Base-by-base conservation (phyloP, 768 basidiomycete genomes). In the Pleurotus sapidus region DNA sequence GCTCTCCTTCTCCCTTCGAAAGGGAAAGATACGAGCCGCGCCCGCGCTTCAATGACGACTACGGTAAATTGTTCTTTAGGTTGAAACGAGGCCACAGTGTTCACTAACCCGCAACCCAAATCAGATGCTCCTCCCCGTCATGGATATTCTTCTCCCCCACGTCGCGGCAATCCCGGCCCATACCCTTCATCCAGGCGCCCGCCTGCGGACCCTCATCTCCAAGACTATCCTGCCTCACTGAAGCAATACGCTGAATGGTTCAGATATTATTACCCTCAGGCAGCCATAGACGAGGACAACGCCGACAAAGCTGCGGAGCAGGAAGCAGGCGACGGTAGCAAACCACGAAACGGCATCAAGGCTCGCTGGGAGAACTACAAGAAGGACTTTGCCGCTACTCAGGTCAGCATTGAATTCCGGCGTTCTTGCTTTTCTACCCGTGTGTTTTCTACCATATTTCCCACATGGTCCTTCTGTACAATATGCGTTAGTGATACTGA, bases 221-320 rank as follows among this genome's bases (percentile, higher is more conserved):
- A 91, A 62, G 91, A 92, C 61, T 91, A 88, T 65, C 88, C 91
- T 34, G 89, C 89, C 4, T 81, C 86, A 1, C 68, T 93, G 68
- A 91, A 92, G 72, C 89, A 92, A 63, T 93, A 86, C 61, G 89
- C 89, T 2, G 91, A 93, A 63, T 93, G 92, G 92, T 93, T 92
- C 70, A 83, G 92, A 37, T 88, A 79, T 66, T 84, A 73, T 60
- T 87, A 82, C 64, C 87, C 91, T 5, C 83, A 87, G 60, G 84
- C 89, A 67, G 91, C 90, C 14, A 77, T 78, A 5, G 89, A 93
- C 60, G 93, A 94, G 72, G 92, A 95, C 65, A 86, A 78, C 50
- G 84, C 86, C 47, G 91, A 92, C 75, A 91, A 91, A 65, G 88
- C 84, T 49, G 89, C 90, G 12, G 91, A 93, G 64, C 86, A 87